Percentiles rank a stretch among this genome's conserved stretches.
Conservation (phyloP, 2,329 filamentous ascomycete species). For the Pleoardoris graminearum region DNA sequence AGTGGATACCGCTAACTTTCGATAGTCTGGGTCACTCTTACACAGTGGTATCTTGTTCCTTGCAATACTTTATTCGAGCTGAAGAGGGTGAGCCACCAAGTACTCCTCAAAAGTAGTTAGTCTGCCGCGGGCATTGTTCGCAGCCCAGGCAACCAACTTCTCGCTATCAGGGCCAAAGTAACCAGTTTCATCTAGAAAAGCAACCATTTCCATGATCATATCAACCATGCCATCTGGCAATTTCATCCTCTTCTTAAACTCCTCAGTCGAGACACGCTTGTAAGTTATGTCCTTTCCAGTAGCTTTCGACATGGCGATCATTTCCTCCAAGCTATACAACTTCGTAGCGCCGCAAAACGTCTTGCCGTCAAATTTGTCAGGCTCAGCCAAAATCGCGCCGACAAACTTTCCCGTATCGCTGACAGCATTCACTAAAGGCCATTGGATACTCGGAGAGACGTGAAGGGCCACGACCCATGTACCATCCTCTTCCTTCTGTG, state of each 20-base stretch:
- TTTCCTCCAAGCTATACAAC: conserved; percentile 46
- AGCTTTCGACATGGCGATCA: conserved; percentile 45
- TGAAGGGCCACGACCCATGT: conserved; percentile 27
- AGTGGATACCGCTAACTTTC: not conserved
- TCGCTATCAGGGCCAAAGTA: conserved; percentile 44
- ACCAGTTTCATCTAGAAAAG: conserved; percentile 34
- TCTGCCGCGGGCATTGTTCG: conserved; percentile 31
- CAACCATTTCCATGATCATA: conserved; percentile 15
- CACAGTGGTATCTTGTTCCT: too few species aligned
- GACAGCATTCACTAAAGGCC: conserved; percentile 49
- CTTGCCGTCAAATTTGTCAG: conserved; percentile 47
- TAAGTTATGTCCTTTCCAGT: conserved; percentile 40
- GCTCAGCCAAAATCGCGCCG: conserved; percentile 45
- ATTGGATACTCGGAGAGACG: conserved; percentile 15
- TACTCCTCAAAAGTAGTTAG: conserved; percentile 47
- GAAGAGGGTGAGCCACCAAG: conserved; percentile 33
- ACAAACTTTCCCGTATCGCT: conserved; percentile 49
- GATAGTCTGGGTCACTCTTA: too few species aligned
- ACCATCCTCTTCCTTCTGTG: conserved; percentile 35
- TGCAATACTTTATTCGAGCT: conserved; percentile 10
- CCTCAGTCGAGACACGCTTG: conserved; percentile 17
- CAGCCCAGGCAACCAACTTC: conserved; percentile 37
- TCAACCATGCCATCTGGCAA: conserved; percentile 13
- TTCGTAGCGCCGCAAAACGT: conserved; percentile 48
- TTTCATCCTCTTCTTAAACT: conserved; percentile 9